Evolutionary conservation across 306 rosid genomes (phyloP), one percentile per base, ranked within the genome.

Genomic region (Prosopis cineraria): DNA sequence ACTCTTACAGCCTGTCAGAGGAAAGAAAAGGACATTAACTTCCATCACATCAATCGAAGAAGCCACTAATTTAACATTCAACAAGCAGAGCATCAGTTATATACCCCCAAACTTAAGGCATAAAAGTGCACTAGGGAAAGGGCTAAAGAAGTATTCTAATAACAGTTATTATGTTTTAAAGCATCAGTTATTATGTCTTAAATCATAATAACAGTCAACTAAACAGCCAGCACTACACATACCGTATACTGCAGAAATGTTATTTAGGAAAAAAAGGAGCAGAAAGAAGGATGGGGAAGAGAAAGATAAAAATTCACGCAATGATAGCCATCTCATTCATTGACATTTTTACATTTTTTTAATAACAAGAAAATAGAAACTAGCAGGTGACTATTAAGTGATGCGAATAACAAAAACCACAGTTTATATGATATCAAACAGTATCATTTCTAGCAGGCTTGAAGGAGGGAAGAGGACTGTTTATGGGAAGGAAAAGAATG

Each of bases 1-100:
- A 96, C 89, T 89, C 93, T 90, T 25, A 96, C 93, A 70, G 99
- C 99, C 99, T 96, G 94, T 72, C 73, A 90, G 63, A 27, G 19
- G 58, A 50, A 77, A 83, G 40, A 7, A 37, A 70, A 20, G n/a
- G 34, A 70, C 72, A 67, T 80, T 71, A 73, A 68, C 80, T 78
- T 55, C 76, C 67, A 72, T 80, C 45, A 29, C 68, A 63, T 63
- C 41, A 78, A 78, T 33, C n/a, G 34, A 79, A 72, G 74, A 39
- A 3, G 66, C 59, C 48, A 44, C 44, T 50, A 72, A 56, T 79
- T 64, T 59, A 72, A 52, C 50, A 55, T 22, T 9, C 63, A 33
- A 59, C 39, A 25, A 73, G 73, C 69, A 64, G 44, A 69, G 55
- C 52, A 68, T 60, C 71, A 55, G 73, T 68, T 72, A 67, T 68